A percentile compares a stretch with the other conserved stretches of the same genome.
These are phyloP conservation scores for Tolypocladium pustulatum DNA, from an alignment of 2,329 filamentous ascomycete genomes.

Conservation along the genomic window DNA sequence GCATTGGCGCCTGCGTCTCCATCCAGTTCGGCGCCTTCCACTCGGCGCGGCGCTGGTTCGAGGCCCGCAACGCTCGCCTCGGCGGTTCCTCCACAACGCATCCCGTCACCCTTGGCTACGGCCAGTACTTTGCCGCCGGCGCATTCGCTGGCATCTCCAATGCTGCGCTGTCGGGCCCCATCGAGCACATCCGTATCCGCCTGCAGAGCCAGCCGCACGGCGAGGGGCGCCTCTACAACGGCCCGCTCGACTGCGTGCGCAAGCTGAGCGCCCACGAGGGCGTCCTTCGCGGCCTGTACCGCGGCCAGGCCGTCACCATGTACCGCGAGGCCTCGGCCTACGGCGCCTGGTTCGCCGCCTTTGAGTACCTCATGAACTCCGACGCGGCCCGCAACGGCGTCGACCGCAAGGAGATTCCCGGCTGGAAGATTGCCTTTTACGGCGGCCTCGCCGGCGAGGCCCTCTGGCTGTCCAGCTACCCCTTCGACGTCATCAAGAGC, in stretches of 20 bases:
- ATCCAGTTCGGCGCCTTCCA: slow-evolving; percentile 98
- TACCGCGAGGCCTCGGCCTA: slow-evolving; percentile 89
- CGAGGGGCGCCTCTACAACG: slow-evolving; percentile 63
- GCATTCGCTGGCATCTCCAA: slow-evolving; percentile 91
- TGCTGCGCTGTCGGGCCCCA: slow-evolving; percentile 76
- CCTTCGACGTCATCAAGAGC: slow-evolving; percentile 95
- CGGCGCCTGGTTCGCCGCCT: slow-evolving; percentile 87
- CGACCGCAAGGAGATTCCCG: slow-evolving; percentile 66
- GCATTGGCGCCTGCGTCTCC: slow-evolving; percentile 95
- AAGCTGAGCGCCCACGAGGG: slow-evolving; percentile 61
- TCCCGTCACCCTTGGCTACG: slow-evolving; percentile 54
- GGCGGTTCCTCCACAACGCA: slow-evolving; percentile 30
- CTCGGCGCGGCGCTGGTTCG: slow-evolving; percentile 76
- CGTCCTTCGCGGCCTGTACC: slow-evolving; percentile 66
- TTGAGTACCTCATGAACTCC: slow-evolving; percentile 92
- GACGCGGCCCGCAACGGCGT: slow-evolving; percentile 72
- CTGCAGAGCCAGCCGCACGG: slow-evolving; percentile 95
- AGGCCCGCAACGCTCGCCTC: slow-evolving; percentile 60
- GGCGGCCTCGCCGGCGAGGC: slow-evolving; percentile 90
- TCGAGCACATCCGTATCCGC: slow-evolving; percentile 94
- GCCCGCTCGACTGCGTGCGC: slow-evolving; percentile 81
- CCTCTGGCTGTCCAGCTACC: slow-evolving; percentile 88
- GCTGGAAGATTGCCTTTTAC: slow-evolving; percentile 81
- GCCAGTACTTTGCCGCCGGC: slow-evolving; percentile 81
- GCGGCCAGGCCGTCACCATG: slow-evolving; percentile 77